Conservation (phyloP, 352 stramenopile species). For the Globisporangium acanthophoron region DNA sequence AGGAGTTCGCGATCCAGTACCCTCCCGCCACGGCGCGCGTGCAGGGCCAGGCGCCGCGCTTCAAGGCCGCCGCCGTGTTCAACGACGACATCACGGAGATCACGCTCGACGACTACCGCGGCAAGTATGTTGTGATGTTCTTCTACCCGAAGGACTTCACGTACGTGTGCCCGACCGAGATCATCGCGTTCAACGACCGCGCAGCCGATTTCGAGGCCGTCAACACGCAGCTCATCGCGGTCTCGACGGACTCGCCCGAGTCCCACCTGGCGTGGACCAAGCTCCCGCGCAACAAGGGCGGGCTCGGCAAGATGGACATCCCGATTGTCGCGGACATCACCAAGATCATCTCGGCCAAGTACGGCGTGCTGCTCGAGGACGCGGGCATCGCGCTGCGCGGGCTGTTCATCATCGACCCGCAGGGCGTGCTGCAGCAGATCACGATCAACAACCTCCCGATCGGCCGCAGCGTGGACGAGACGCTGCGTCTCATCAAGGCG, state of each 20-base stretch:
- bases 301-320: slow-evolving; percentile 91
- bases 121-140: slow-evolving; percentile 89
- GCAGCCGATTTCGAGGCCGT: slow-evolving; percentile 75
- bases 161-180: slow-evolving; percentile 89
- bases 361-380: slow-evolving; percentile 87
- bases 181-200: slow-evolving; percentile 88
- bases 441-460: slow-evolving; percentile 92
- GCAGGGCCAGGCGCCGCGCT: slow-evolving; percentile 57
- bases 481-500: slow-evolving; percentile 87
- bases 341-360: slow-evolving; percentile 89
- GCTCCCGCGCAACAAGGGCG: slow-evolving; percentile 86
- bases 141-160: slow-evolving; percentile 92
- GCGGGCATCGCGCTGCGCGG: slow-evolving; percentile 83
- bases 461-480: slow-evolving; percentile 90
- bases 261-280: slow-evolving; percentile 89
- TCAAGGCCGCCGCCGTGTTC: slow-evolving; percentile 69
- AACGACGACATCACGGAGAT: slow-evolving; percentile 84
- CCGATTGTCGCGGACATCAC: slow-evolving; percentile 92
- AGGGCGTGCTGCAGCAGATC: slow-evolving; percentile 84
- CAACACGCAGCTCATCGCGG: slow-evolving; percentile 86
- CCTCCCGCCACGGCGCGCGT: slow-evolving; percentile 49
- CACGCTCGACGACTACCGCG: slow-evolving; percentile 75
- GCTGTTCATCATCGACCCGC: slow-evolving; percentile 92
- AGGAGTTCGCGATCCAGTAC: slow-evolving; percentile 82
- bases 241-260: slow-evolving; percentile 89